phyloP scores from a whole-genome alignment of 352 stramenopile genomes.

The Pythium grandisporangium region DNA sequence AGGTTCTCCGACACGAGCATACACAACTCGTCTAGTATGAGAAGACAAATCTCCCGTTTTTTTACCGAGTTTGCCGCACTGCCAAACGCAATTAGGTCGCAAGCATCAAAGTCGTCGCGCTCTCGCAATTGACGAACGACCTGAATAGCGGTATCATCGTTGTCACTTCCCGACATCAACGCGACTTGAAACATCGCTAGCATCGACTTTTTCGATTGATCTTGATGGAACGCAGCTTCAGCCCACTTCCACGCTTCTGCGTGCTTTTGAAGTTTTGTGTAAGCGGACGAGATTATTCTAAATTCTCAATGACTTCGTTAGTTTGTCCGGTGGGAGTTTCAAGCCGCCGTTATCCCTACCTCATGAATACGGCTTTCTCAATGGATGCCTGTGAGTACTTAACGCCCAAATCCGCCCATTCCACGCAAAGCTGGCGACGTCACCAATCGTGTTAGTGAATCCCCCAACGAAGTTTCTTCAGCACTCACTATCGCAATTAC shows the following conservation, averaged over 20 bases:
- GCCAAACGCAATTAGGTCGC: slow-evolving; percentile 49
- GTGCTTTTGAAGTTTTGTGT: too few species aligned
- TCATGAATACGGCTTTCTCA: too few species aligned
- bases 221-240: slow-evolving; percentile 28
- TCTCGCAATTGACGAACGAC: slow-evolving; percentile 27
- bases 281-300: too few species aligned
- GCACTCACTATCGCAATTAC: neutral
- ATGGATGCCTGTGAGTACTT: too few species aligned
- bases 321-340: too few species aligned
- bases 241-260: slow-evolving; percentile 18
- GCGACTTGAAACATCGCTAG: slow-evolving; percentile 41
- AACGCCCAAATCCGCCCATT: too few species aligned
- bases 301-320: too few species aligned
- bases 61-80: slow-evolving; percentile 22
- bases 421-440: too few species aligned
- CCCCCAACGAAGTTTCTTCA: slow-evolving; percentile 5
- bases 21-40: slow-evolving; percentile 51
- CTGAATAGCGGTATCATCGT: slow-evolving; percentile 2
- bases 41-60: slow-evolving; percentile 25
- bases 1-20: slow-evolving; percentile 1
- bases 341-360: too few species aligned
- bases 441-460: too few species aligned
- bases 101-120: slow-evolving; percentile 51
- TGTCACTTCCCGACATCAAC: slow-evolving; percentile 11
- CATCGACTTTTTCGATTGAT: slow-evolving; percentile 51